phyloP scores from a whole-genome alignment of 768 basidiomycete species.

The Suillus fuscotomentosus region DNA sequence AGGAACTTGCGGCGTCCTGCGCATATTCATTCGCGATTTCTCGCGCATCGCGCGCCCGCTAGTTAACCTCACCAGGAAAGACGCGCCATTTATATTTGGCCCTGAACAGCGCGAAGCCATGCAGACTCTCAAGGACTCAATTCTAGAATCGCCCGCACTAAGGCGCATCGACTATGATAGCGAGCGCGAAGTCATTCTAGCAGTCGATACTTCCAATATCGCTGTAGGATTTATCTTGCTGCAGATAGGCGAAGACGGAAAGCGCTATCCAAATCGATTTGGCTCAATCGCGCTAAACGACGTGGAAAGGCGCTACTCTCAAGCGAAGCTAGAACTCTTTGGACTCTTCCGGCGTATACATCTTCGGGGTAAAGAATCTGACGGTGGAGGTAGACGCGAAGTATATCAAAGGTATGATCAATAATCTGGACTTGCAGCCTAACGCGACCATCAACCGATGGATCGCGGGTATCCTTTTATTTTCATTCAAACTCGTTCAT shows the following conservation, averaged over 20 bases:
- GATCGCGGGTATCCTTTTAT: slow-evolving; percentile 22
- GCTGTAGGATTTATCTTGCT: slow-evolving; percentile 13
- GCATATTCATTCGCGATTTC: slow-evolving; percentile 31
- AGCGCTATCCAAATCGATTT: slow-evolving; percentile 30
- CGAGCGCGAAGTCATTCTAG: too few relatives aligned
- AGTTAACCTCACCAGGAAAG: slow-evolving; percentile 24
- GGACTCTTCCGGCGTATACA: slow-evolving; percentile 20
- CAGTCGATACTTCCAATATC: too few relatives aligned
- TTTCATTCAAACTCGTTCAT: slow-evolving; percentile 30
- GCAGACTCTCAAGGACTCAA: too few relatives aligned
- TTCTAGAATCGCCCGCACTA: too few relatives aligned
- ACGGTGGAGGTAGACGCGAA: slow-evolving; percentile 28
- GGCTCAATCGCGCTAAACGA: slow-evolving; percentile 38
- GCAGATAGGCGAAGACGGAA: slow-evolving; percentile 9
- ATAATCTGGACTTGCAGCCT: slow-evolving; percentile 27
- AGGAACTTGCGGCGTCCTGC: slow-evolving; percentile 21
- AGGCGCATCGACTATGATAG: too few relatives aligned
- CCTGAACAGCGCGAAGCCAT: background rate
- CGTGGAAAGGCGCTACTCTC: slow-evolving; percentile 11
- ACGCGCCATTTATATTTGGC: slow-evolving; percentile 21
- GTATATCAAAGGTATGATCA: slow-evolving; percentile 35
- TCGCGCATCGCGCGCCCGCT: slow-evolving; percentile 20
- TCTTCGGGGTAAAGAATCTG: slow-evolving; percentile 27
- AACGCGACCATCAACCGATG: slow-evolving; percentile 29
- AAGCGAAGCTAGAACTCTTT: slow-evolving; percentile 28